A percentile compares a stretch with the other conserved stretches of the same genome.
Conservation (phyloP, 768 basidiomycete genomes). For the Obba rivulosa region DNA sequence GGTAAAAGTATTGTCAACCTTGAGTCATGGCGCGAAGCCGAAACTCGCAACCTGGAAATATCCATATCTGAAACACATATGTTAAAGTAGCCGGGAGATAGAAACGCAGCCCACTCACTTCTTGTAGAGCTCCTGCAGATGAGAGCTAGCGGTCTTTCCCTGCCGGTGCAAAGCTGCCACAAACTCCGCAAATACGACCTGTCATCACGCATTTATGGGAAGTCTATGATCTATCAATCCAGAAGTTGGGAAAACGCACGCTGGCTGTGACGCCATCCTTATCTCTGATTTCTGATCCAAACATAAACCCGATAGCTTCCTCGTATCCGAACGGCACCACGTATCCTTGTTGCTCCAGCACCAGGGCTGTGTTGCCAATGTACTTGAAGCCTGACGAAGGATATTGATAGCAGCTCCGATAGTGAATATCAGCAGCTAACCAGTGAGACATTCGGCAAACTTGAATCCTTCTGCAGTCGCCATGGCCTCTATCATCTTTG, state of each 20-base stretch:
- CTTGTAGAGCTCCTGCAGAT: conserved; percentile 60
- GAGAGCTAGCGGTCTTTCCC: conserved; percentile 48
- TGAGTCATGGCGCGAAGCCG: background rate
- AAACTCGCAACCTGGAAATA: conserved; percentile 56
- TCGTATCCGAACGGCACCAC: conserved; percentile 78
- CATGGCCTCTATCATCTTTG: conserved; percentile 82
- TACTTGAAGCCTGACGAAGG: conserved; percentile 71
- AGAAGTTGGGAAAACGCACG: conserved; percentile 32
- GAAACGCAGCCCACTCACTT: conserved; percentile 35
- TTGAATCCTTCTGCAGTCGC: conserved; percentile 73
- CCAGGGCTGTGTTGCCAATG: conserved; percentile 78
- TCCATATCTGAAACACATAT: conserved; percentile 50
- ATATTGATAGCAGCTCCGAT: conserved; percentile 7
- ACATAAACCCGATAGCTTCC: conserved; percentile 91
- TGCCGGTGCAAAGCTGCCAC: conserved; percentile 42
- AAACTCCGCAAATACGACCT: conserved; percentile 72
- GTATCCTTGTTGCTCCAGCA: conserved; percentile 59
- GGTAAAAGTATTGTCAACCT: background rate
- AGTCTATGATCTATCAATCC: too few relatives aligned
- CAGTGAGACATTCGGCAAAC: conserved; percentile 83
- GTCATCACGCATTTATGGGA: background rate
- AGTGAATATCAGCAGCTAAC: conserved; percentile 33
- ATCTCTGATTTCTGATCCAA: conserved; percentile 72
- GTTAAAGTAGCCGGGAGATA: conserved; percentile 1
- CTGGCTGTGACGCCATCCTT: conserved; percentile 86